Percentiles rank a stretch among this genome's conserved stretches.
These are phyloP conservation scores for Russula ochroleuca DNA, from an alignment of 768 basidiomycete genomes.

Conservation along the genomic window DNA sequence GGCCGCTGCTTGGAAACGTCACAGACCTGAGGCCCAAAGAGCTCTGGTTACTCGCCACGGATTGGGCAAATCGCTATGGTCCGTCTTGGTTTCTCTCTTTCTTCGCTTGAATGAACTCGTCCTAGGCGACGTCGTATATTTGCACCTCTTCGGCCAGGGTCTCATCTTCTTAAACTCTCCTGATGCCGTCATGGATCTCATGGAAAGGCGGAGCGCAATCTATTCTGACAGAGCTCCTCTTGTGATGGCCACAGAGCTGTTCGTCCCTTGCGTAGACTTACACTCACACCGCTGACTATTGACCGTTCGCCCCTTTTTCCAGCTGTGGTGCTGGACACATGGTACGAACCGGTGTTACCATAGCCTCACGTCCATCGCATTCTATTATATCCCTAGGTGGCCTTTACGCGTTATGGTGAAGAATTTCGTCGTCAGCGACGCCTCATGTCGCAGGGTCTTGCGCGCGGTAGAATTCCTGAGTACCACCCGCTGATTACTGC, in stretches of 20 bases:
- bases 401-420: slow-evolving; percentile 26
- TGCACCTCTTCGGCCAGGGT: slow-evolving; percentile 61
- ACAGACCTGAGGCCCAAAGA: slow-evolving; percentile 55
- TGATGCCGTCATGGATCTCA: slow-evolving; percentile 54
- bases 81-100: slow-evolving; percentile 27
- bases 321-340: slow-evolving; percentile 26
- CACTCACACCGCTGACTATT: background rate
- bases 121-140: slow-evolving; percentile 58
- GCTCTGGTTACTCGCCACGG: slow-evolving; percentile 57
- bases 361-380: background rate
- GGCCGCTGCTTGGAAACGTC: slow-evolving; percentile 63
- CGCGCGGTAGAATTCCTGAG: slow-evolving; percentile 12
- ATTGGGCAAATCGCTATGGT: slow-evolving; percentile 66
- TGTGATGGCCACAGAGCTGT: slow-evolving; percentile 70
- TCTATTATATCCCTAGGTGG: slow-evolving; percentile 14
- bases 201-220: slow-evolving; percentile 66
- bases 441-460: slow-evolving; percentile 26
- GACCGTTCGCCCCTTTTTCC: background rate
- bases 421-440: slow-evolving; percentile 26
- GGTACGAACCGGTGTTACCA: slow-evolving; percentile 12
- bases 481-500: slow-evolving; percentile 25
- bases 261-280: slow-evolving; percentile 32
- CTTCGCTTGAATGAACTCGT: slow-evolving; percentile 7
- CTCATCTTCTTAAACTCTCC: slow-evolving; percentile 64
- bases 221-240: slow-evolving; percentile 72